These are phyloP conservation scores for Metschnikowia lochheadii DNA, from an alignment of 805 yeast genomes.

Conservation along the genomic window DNA sequence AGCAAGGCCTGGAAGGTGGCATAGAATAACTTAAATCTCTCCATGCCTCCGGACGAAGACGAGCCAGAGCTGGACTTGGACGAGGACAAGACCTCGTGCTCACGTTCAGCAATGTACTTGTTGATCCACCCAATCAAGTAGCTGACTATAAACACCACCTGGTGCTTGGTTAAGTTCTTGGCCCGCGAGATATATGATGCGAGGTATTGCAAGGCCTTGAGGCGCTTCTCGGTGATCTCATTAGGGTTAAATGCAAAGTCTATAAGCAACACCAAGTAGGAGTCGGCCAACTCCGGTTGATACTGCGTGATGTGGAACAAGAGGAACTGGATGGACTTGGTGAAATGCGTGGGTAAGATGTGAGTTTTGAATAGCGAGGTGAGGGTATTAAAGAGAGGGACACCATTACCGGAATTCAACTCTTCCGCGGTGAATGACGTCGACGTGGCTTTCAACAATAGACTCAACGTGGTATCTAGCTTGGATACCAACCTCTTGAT, in stretches of 20 bases:
- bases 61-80: slow-evolving; percentile 12
- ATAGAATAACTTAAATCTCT: slow-evolving; percentile 82
- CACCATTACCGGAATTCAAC: slow-evolving; percentile 58
- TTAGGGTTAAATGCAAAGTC: slow-evolving; percentile 74
- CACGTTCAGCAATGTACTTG: slow-evolving; percentile 78
- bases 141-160: slow-evolving; percentile 76
- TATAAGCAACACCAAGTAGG: slow-evolving; percentile 73
- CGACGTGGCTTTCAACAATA: slow-evolving; percentile 51
- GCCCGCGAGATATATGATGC: slow-evolving; percentile 91
- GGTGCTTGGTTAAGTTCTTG: slow-evolving; percentile 61
- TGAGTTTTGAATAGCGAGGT: slow-evolving; percentile 76
- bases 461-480: slow-evolving; percentile 63
- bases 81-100: slow-evolving; percentile 62
- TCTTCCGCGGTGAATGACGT: slow-evolving; percentile 47
- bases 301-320: slow-evolving; percentile 78
- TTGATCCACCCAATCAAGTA: slow-evolving; percentile 81
- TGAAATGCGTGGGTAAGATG: slow-evolving; percentile 86
- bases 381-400: slow-evolving; percentile 66
- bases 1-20: slow-evolving; percentile 87
- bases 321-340: slow-evolving; percentile 81
- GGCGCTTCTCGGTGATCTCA: slow-evolving; percentile 68
- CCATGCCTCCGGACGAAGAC: slow-evolving; percentile 64
- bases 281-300: slow-evolving; percentile 78
- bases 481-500: slow-evolving; percentile 58
- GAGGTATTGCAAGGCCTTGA: slow-evolving; percentile 88